Evolutionary conservation across 176 grass and related monocot genomes (phyloP).

Genomic region (Otatea glauca): DNA sequence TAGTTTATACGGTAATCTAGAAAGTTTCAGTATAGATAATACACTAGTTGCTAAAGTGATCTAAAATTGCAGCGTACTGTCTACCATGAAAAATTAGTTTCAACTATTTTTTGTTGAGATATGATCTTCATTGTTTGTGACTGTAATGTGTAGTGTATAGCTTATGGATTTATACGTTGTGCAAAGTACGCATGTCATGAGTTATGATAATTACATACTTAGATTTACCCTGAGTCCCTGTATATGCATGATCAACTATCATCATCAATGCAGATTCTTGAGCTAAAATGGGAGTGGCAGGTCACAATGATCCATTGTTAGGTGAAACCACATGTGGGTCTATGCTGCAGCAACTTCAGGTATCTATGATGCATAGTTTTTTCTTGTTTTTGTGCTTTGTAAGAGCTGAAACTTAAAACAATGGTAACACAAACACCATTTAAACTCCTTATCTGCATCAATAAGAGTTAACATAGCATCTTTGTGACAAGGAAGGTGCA

Average conservation of each 20-base stretch:
- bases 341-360: slow-evolving; percentile 90
- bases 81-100: not conserved
- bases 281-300: slow-evolving; percentile 72
- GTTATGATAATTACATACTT: not conserved
- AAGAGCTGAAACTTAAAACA: not conserved
- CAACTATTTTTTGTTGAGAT: not conserved
- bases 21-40: not conserved
- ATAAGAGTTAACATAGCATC: slow-evolving; percentile 10
- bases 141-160: not conserved
- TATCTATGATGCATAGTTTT: not conserved
- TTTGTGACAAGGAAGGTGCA: not conserved
- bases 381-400: slow-evolving; percentile 14
- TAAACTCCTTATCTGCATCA: slow-evolving; percentile 21
- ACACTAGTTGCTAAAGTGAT: not conserved
- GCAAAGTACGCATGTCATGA: not conserved
- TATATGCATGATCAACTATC: slow-evolving; percentile 15
- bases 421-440: slow-evolving; percentile 7
- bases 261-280: slow-evolving; percentile 52
- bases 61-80: not conserved
- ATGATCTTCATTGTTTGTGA: not conserved
- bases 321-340: slow-evolving; percentile 76
- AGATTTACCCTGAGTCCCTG: slow-evolving; percentile 10
- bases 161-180: not conserved
- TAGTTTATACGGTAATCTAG: not conserved
- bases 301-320: slow-evolving; percentile 68